phyloP scores from a whole-genome alignment of 2,329 filamentous ascomycete genomes.

The Pestalotiopsis sp. region DNA sequence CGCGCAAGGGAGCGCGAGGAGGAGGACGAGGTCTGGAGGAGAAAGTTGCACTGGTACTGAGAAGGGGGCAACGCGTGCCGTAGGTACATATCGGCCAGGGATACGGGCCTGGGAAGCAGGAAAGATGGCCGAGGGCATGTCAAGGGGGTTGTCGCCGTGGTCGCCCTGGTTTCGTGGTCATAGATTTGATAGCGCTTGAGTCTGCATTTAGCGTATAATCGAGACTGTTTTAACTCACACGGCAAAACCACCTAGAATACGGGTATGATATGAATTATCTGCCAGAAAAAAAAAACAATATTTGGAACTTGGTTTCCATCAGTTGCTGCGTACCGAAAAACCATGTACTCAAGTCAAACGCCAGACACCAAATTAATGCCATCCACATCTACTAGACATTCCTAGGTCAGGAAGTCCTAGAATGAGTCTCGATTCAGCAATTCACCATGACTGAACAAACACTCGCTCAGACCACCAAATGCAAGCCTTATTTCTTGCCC shows the following conservation, averaged over 20 bases:
- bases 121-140: neutral
- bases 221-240: neutral
- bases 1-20: slow-evolving; percentile 40
- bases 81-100: neutral
- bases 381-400: neutral
- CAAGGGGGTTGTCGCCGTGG: neutral
- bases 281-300: neutral
- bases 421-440: neutral
- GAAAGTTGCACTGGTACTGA: slow-evolving; percentile 44
- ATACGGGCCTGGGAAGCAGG: neutral
- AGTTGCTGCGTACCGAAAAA: neutral
- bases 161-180: neutral
- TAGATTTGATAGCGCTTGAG: neutral
- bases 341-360: neutral
- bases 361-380: slow-evolving; percentile 4
- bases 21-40: slow-evolving; percentile 47
- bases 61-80: neutral
- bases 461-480: neutral
- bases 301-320: neutral
- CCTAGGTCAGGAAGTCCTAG: neutral
- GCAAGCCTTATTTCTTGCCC: slow-evolving; percentile 56
- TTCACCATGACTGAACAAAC: neutral
- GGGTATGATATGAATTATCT: neutral
- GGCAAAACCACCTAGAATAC: neutral
- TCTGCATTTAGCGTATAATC: slow-evolving; percentile 5